Conservation (phyloP, 495 filamentous ascomycete species). For the Penicillium roqueforti region DNA sequence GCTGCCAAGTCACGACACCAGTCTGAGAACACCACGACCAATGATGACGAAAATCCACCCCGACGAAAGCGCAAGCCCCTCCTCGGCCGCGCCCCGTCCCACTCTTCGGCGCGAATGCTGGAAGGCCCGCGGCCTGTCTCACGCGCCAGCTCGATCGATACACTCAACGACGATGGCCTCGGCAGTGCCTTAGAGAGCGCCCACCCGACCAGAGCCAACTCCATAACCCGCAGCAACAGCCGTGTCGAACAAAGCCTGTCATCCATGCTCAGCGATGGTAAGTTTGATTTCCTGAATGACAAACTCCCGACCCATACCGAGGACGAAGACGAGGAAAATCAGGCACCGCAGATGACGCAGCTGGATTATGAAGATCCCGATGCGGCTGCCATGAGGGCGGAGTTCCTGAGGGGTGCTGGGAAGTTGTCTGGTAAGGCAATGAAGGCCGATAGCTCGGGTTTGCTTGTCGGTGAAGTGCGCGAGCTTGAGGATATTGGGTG, state of each 20-base stretch:
- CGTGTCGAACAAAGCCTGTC: constrained; percentile 29
- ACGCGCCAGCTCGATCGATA: constrained; percentile 52
- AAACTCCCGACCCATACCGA: constrained; percentile 18
- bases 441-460: constrained; percentile 14
- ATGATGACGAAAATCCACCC: constrained; percentile 17
- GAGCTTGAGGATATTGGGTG: constrained; percentile 38
- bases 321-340: constrained; percentile 34
- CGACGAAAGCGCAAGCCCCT: constrained; percentile 38
- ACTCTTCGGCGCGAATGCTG: constrained; percentile 28
- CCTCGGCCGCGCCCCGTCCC: constrained; percentile 47
- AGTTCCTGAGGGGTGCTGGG: constrained; percentile 43
- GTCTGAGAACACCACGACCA: constrained; percentile 11
- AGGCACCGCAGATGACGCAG: constrained; percentile 47
- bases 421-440: constrained; percentile 31
- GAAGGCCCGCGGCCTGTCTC: constrained; percentile 26
- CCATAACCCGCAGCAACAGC: constrained; percentile 23
- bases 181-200: constrained; percentile 43
- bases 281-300: constrained; percentile 31
- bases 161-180: constrained; percentile 51
- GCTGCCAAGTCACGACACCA: constrained; percentile 33
- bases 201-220: constrained; percentile 28
- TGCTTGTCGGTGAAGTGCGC: constrained; percentile 28
- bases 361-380: constrained; percentile 53
- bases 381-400: constrained; percentile 45
- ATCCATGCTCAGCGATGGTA: constrained; percentile 32